Evolutionary conservation across 495 filamentous ascomycete species (phyloP).

Genomic region (Penicillium nucicola): DNA sequence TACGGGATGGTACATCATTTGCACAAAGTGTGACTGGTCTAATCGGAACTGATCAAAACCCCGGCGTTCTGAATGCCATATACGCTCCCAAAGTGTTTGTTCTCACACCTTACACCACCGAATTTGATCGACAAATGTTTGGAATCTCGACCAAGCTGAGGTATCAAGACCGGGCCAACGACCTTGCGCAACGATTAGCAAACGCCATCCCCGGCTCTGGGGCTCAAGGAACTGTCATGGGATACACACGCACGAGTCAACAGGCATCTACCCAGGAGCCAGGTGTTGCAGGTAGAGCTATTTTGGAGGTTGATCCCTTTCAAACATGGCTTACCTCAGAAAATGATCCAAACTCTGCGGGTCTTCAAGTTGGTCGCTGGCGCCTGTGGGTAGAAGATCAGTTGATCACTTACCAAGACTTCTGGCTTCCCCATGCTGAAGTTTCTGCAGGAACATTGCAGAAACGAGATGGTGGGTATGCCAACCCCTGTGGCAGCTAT

Average conservation of each 20-base stretch:
- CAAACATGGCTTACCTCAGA: background rate
- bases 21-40: background rate
- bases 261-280: background rate
- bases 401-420: background rate
- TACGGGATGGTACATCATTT: background rate
- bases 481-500: background rate
- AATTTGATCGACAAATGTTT: background rate
- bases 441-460: background rate
- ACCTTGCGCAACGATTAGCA: background rate
- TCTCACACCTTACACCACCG: background rate
- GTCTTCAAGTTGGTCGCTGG: slow-evolving; percentile 3
- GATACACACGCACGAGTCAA: background rate
- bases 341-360: background rate
- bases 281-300: background rate
- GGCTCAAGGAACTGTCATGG: background rate
- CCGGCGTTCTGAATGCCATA: background rate
- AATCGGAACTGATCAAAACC: background rate
- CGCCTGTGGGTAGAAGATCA: slow-evolving; percentile 1
- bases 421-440: background rate
- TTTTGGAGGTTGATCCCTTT: background rate
- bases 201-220: background rate
- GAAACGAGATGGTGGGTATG: background rate
- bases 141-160: background rate
- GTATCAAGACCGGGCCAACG: background rate
- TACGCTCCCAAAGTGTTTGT: slow-evolving; percentile 2